Percentiles rank a stretch among this genome's conserved stretches.
Conservation (phyloP, 345 rosid genomes). For the Sonneratia caseolaris region DNA sequence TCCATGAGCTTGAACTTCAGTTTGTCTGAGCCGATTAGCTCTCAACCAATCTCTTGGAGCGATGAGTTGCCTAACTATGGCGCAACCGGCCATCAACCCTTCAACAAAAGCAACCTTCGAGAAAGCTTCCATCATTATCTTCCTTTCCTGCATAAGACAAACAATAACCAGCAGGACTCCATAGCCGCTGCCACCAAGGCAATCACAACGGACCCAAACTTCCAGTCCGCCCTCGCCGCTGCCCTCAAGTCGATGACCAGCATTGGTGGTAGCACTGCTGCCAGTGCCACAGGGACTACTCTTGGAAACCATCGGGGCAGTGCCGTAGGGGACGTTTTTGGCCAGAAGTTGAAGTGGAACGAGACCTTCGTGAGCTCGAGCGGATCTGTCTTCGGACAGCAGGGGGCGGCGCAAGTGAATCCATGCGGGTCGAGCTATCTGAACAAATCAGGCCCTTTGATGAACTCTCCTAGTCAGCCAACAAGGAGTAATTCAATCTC, state of each 20-base stretch:
- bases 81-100: constrained; percentile 15
- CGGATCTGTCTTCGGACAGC: constrained; percentile 3
- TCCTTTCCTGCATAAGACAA: constrained; percentile 29
- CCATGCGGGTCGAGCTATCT: constrained; percentile 25
- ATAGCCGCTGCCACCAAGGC: constrained; percentile 62
- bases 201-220: constrained; percentile 67
- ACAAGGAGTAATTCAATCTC: background rate
- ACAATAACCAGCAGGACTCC: constrained; percentile 26
- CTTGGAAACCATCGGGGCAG: constrained; percentile 10
- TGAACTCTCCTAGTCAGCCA: constrained; percentile 12
- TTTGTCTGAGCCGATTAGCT: constrained; percentile 26
- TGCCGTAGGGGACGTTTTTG: constrained; percentile 4
- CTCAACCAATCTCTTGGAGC: constrained; percentile 24
- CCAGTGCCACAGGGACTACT: background rate
- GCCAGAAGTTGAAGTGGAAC: constrained; percentile 20
- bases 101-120: constrained; percentile 26
- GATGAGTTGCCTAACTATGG: constrained; percentile 24
- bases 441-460: constrained; percentile 16
- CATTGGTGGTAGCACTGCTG: background rate
- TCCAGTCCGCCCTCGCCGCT: constrained; percentile 66
- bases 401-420: constrained; percentile 10
- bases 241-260: constrained; percentile 67
- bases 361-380: constrained; percentile 9
- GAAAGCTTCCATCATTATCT: constrained; percentile 26
- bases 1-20: constrained; percentile 51